phyloP scores from a whole-genome alignment of 2,329 filamentous ascomycete genomes.

The Clonostachys rhizophaga region DNA sequence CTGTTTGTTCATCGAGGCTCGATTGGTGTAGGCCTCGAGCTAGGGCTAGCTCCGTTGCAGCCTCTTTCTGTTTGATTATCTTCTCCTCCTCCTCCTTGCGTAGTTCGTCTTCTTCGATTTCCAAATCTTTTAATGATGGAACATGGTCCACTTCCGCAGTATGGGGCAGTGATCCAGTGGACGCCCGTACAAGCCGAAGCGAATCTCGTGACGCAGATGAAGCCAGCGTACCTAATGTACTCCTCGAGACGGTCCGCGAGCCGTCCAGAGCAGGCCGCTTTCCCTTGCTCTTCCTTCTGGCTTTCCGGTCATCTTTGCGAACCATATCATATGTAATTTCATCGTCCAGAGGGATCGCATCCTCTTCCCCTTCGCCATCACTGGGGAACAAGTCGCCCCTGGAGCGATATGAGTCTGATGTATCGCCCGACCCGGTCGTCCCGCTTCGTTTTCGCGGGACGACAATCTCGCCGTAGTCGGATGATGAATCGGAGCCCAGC shows the following conservation, averaged over 20 bases:
- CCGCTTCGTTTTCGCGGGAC: conserved; percentile 59
- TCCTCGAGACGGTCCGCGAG: conserved; percentile 52
- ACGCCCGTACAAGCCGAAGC: conserved; percentile 12
- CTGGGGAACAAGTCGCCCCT: conserved; percentile 88
- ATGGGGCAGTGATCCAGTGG: conserved; percentile 16
- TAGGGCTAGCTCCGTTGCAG: conserved; percentile 45
- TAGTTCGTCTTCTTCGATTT: conserved; percentile 45
- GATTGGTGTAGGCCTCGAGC: conserved; percentile 37
- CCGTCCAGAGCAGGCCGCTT: conserved; percentile 39
- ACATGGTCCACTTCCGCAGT: conserved; percentile 30
- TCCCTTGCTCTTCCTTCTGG: conserved; percentile 54
- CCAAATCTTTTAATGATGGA: conserved; percentile 46
- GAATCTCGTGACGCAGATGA: conserved; percentile 29
- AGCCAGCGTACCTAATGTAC: conserved; percentile 44
- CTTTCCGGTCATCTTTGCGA: conserved; percentile 62
- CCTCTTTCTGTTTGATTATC: conserved; percentile 45
- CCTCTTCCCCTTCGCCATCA: conserved; percentile 80
- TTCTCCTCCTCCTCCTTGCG: conserved; percentile 48
- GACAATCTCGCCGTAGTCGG: conserved; percentile 18
- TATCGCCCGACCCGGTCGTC: conserved; percentile 75
- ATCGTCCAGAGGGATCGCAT: conserved; percentile 88
- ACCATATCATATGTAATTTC: conserved; percentile 85
- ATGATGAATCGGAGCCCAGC: conserved; percentile 35
- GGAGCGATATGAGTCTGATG: conserved; percentile 81
- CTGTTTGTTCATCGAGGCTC: conserved; percentile 4